Conservation (phyloP, 192 early-diverging fungal species). For the Coemansia sp. region DNA sequence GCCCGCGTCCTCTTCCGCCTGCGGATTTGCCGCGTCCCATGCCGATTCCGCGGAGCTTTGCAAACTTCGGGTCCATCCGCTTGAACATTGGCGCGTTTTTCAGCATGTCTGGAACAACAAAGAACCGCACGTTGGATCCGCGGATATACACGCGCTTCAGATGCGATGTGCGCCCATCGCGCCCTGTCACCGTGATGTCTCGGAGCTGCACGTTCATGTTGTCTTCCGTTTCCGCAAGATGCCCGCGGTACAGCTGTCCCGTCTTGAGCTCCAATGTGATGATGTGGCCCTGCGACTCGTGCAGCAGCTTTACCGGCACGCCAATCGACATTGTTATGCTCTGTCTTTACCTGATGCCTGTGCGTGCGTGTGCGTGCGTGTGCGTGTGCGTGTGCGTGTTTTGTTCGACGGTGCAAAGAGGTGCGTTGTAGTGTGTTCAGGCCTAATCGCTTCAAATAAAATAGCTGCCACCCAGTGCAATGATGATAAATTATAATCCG, state of each 20-base stretch:
- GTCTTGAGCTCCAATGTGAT: constrained; percentile 95
- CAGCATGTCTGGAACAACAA: constrained; percentile 99
- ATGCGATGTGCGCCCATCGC: constrained; percentile 89
- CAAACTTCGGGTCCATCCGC: constrained; percentile 72
- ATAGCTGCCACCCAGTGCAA: background rate
- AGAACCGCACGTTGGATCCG: constrained; percentile 89
- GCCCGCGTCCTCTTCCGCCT: constrained; percentile 13
- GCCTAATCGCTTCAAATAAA: too few species aligned
- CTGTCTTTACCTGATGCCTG: too few species aligned
- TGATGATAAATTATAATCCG: background rate
- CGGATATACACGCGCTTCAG: constrained; percentile 96
- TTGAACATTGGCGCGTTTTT: constrained; percentile 99
- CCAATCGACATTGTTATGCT: constrained; percentile 75
- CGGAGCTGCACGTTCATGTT: constrained; percentile 99
- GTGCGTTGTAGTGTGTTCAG: too few species aligned
- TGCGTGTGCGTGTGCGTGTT: background rate
- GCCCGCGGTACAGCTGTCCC: constrained; percentile 91
- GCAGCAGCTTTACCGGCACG: constrained; percentile 92
- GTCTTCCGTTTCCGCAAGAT: constrained; percentile 94
- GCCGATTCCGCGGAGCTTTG: constrained; percentile 55
- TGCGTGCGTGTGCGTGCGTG: background rate
- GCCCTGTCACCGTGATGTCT: constrained; percentile 88
- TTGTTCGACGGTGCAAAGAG: background rate
- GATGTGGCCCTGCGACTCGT: constrained; percentile 97
- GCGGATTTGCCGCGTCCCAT: constrained; percentile 50